These are phyloP conservation scores for Mycena kentingensis DNA, from an alignment of 768 basidiomycete species.

Conservation along the genomic window DNA sequence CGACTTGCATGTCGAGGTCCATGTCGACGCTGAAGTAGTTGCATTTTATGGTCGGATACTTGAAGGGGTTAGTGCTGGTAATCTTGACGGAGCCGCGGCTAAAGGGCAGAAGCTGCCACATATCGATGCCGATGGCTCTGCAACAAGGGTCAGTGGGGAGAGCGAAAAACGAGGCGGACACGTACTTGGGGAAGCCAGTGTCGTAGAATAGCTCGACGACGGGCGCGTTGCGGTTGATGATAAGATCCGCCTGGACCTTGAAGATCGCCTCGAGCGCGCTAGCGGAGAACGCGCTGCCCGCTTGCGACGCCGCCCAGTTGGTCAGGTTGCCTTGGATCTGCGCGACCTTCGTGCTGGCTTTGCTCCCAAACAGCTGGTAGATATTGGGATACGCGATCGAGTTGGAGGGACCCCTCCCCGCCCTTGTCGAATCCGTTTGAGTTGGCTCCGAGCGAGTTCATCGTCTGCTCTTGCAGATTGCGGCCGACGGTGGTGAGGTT, in stretches of 20 bases:
- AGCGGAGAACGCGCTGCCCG: slow-evolving; percentile 40
- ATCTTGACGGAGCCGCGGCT: slow-evolving; percentile 43
- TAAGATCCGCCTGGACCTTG: slow-evolving; percentile 47
- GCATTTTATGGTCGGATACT: slow-evolving; percentile 46
- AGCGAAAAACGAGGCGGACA: too few species aligned
- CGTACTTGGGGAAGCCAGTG: slow-evolving; percentile 46
- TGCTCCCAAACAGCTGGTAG: slow-evolving; percentile 45
- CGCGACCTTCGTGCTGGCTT: slow-evolving; percentile 34
- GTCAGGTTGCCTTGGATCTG: slow-evolving; percentile 41
- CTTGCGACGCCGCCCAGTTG: slow-evolving; percentile 47
- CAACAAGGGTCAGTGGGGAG: too few species aligned
- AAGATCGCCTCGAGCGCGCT: slow-evolving; percentile 45
- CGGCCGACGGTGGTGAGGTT: slow-evolving; percentile 53
- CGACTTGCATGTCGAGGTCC: slow-evolving; percentile 54
- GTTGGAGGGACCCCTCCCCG: slow-evolving; percentile 48
- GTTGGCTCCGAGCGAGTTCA: slow-evolving; percentile 43
- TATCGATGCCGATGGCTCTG: slow-evolving; percentile 52
- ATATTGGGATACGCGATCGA: slow-evolving; percentile 55
- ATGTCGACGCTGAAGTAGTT: slow-evolving; percentile 53
- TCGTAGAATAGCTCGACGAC: slow-evolving; percentile 51
- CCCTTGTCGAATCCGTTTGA: slow-evolving; percentile 42
- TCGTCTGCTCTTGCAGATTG: slow-evolving; percentile 60
- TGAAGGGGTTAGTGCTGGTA: slow-evolving; percentile 47
- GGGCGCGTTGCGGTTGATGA: slow-evolving; percentile 50
- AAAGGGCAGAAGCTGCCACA: slow-evolving; percentile 60